A percentile compares a stretch with the other conserved stretches of the same genome.
These are phyloP conservation scores for Moniliella sp. DNA, from an alignment of 1,284 basidiomycete genomes.

Conservation along the genomic window DNA sequence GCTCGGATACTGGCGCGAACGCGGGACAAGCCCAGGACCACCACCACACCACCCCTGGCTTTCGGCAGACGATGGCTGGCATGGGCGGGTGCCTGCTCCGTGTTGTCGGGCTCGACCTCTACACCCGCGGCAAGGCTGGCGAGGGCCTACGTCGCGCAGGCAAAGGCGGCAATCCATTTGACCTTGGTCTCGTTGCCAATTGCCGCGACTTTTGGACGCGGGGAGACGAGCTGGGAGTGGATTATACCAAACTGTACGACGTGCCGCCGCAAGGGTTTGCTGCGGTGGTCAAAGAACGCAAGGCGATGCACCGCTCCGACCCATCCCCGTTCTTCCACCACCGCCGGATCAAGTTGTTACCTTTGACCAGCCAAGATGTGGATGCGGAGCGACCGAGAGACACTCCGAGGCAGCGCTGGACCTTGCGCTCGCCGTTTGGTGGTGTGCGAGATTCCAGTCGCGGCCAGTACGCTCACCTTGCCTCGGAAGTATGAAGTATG, in stretches of 20 bases:
- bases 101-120: slow-evolving; percentile 72
- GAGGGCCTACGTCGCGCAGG: slow-evolving; percentile 47
- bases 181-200: slow-evolving; percentile 59
- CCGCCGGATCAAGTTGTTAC: no score
- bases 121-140: slow-evolving; percentile 67
- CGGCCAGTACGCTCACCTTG: no score
- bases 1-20: neutral
- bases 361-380: no score
- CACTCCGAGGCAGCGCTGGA: no score
- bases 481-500: no score
- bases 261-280: slow-evolving; percentile 37
- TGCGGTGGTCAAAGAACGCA: no score
- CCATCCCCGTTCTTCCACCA: no score
- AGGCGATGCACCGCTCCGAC: no score
- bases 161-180: slow-evolving; percentile 74
- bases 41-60: neutral
- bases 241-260: slow-evolving; percentile 73
- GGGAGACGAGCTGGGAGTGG: slow-evolving; percentile 60
- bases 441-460: no score
- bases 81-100: slow-evolving; percentile 50
- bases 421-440: no score
- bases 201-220: slow-evolving; percentile 82
- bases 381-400: no score
- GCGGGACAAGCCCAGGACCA: neutral
- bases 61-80: slow-evolving; percentile 1